Conservation (phyloP, 2,329 filamentous ascomycete genomes). For the Microcyclospora tardicrescens region DNA sequence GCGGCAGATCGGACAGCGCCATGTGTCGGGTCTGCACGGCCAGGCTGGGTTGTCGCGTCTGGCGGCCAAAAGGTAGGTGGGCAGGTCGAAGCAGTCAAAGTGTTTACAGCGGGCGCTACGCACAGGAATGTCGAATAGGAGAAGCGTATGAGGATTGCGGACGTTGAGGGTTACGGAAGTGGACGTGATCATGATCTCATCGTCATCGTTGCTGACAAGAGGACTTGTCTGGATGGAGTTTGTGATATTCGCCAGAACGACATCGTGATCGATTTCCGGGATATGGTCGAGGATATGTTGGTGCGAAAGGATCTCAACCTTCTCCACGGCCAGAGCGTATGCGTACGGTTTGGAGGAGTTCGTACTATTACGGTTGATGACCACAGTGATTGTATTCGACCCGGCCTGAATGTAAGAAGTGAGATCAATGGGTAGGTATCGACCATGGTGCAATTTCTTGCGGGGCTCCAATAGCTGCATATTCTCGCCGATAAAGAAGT, state of each 20-base stretch:
- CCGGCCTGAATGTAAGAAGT: constrained; percentile 47
- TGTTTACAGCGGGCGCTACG: constrained; percentile 60
- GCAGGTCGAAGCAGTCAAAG: constrained; percentile 79
- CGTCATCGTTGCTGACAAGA: constrained; percentile 40
- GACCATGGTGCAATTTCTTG: constrained; percentile 59
- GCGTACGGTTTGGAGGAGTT: constrained; percentile 24
- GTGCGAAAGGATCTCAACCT: constrained; percentile 43
- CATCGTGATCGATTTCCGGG: constrained; percentile 25
- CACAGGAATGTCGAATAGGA: constrained; percentile 56
- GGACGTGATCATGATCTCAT: constrained; percentile 31
- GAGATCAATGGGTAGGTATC: constrained; percentile 64
- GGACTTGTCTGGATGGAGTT: constrained; percentile 27
- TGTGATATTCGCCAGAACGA: constrained; percentile 47
- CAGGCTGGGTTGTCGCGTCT: constrained; percentile 24
- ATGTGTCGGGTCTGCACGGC: constrained; percentile 47
- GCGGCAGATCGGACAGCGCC: constrained; percentile 77
- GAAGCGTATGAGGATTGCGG: constrained; percentile 33
- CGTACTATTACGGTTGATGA: constrained; percentile 28
- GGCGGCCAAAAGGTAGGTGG: constrained; percentile 63
- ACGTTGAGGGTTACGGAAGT: constrained; percentile 31
- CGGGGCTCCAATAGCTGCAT: constrained; percentile 38
- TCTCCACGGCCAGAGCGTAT: constrained; percentile 59
- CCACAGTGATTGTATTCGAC: constrained; percentile 47
- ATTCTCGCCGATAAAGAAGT: constrained; percentile 50
- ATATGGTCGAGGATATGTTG: constrained; percentile 26